phyloP scores from a whole-genome alignment of 2,329 filamentous ascomycete species.

The Colletotrichum horii region DNA sequence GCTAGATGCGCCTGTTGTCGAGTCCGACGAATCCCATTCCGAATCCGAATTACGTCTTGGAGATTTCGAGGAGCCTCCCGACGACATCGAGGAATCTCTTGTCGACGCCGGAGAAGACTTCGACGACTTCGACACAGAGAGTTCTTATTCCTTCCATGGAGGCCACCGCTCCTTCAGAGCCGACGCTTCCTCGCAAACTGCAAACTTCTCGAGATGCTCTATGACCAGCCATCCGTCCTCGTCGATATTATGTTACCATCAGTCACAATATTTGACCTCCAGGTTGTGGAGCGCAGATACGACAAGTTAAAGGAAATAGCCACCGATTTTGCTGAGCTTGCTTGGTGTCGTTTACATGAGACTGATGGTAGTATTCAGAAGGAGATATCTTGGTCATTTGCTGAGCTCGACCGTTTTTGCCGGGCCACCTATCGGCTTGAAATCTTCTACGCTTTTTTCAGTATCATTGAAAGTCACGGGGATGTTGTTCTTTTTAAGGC shows the following conservation, averaged over 20 bases:
- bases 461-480: too few species aligned
- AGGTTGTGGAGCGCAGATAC: not conserved
- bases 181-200: not conserved
- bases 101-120: too few species aligned
- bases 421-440: not conserved
- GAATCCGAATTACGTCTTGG: too few species aligned
- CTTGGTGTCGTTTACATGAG: not conserved
- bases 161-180: too few species aligned
- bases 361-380: rapidly evolving
- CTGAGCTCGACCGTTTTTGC: not conserved
- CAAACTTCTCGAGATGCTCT: not conserved
- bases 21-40: too few species aligned
- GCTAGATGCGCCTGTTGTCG: rapidly evolving
- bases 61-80: too few species aligned
- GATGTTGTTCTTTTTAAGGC: not conserved
- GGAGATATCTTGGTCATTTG: not conserved
- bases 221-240: rapidly evolving
- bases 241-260: not conserved
- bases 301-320: rapidly evolving
- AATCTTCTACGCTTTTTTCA: not conserved
- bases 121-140: too few species aligned
- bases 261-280: not conserved
- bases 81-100: rapidly evolving
- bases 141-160: too few species aligned
- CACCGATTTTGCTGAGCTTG: not conserved